Evolutionary conservation across 2,329 filamentous ascomycete species (phyloP).

Genomic region (Alternaria ventricosa): DNA sequence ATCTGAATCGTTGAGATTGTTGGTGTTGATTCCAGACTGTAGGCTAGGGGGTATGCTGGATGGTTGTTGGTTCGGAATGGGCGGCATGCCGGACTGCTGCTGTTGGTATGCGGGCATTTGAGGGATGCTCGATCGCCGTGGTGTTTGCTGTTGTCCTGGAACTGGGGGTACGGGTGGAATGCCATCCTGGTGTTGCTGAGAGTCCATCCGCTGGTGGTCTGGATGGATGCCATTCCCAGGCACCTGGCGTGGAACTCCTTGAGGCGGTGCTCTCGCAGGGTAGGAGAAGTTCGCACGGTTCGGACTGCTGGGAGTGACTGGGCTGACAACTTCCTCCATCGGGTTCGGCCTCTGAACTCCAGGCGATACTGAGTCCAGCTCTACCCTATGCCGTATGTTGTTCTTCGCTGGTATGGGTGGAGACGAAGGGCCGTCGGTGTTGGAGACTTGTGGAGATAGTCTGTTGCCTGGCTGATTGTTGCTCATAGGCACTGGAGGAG

Average conservation of each 20-base stretch:
- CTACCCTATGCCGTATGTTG: slow-evolving; percentile 45
- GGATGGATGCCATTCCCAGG: slow-evolving; percentile 11
- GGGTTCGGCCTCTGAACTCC: slow-evolving; percentile 43
- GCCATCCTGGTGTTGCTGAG: slow-evolving; percentile 10
- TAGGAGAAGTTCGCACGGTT: slow-evolving; percentile 45
- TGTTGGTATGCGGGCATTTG: slow-evolving; percentile 11
- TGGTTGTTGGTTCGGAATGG: neutral
- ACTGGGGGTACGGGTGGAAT: slow-evolving; percentile 6
- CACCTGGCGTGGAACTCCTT: slow-evolving; percentile 40
- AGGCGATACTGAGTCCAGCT: slow-evolving; percentile 43
- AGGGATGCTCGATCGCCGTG: neutral
- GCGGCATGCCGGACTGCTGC: slow-evolving; percentile 21
- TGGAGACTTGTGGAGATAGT: slow-evolving; percentile 14
- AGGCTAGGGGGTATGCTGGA: slow-evolving; percentile 1
- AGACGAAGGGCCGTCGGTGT: slow-evolving; percentile 23
- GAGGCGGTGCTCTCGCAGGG: slow-evolving; percentile 39
- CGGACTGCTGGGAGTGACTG: slow-evolving; percentile 37
- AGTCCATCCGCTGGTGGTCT: slow-evolving; percentile 1
- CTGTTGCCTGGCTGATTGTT: slow-evolving; percentile 3
- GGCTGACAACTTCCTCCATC: slow-evolving; percentile 32
- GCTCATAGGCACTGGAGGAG: slow-evolving; percentile 7
- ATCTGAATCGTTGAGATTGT: slow-evolving; percentile 17
- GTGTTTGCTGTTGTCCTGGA: slow-evolving; percentile 3
- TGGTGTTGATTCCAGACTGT: slow-evolving; percentile 7
- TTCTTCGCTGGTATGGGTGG: slow-evolving; percentile 45